phyloP scores from a whole-genome alignment of 1,139 yeast genomes.

The Entelexis paramagnoliae region DNA sequence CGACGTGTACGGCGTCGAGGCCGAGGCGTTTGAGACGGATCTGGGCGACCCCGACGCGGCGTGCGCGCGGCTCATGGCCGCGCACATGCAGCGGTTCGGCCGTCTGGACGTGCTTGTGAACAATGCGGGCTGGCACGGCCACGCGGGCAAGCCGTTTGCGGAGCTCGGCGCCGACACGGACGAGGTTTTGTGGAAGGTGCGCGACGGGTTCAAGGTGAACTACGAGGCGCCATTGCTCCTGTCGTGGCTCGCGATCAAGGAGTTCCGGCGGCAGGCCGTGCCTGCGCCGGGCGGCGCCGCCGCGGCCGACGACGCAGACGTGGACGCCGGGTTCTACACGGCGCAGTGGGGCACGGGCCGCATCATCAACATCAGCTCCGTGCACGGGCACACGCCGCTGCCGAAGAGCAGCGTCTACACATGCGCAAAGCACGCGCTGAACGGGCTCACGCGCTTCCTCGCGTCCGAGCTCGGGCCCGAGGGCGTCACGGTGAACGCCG shows the following conservation, averaged over 20 bases:
- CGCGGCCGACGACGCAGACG: constrained; percentile 12
- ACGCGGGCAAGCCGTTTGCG: constrained; percentile 17
- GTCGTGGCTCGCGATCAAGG: constrained; percentile 16
- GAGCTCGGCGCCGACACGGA: constrained; percentile 12
- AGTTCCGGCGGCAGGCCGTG: constrained; percentile 15
- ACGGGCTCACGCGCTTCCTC: constrained; percentile 17
- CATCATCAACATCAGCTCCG: constrained; percentile 20
- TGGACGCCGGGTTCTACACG: constrained; percentile 16
- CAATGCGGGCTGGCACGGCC: constrained; percentile 21
- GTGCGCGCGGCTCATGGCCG: constrained; percentile 9
- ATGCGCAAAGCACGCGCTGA: constrained; percentile 18
- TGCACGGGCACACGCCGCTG: constrained; percentile 19
- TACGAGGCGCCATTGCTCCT: constrained; percentile 18
- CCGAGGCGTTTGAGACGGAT: constrained; percentile 14
- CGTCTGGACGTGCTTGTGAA: constrained; percentile 20
- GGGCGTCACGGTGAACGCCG: constrained; percentile 19
- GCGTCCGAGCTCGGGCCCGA: constrained; percentile 19
- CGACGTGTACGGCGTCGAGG: constrained; percentile 13
- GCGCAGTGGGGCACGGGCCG: constrained; percentile 20
- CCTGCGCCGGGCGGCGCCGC: constrained; percentile 9
- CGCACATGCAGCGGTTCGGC: constrained; percentile 14
- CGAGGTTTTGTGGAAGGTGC: constrained; percentile 11
- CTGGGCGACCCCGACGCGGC: constrained; percentile 15
- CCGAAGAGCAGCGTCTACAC: constrained; percentile 17
- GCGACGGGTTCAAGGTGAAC: constrained; percentile 19